Conservation (phyloP, 495 filamentous ascomycete genomes). For the Penicillium canescens region DNA sequence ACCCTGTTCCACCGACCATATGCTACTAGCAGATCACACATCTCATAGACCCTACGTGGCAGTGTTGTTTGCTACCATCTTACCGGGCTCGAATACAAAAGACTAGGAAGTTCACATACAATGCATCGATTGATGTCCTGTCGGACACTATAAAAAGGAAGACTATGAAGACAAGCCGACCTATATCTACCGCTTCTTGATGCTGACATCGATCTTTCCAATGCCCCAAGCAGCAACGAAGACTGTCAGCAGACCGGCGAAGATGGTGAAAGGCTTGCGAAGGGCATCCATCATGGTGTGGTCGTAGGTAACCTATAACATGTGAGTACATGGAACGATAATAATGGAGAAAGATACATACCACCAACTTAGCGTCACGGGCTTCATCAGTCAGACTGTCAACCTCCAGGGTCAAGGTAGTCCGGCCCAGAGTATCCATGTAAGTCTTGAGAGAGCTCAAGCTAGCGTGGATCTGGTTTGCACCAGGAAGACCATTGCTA, state of each 20-base stretch:
- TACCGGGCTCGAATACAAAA: neutral
- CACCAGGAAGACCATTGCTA: slow-evolving; percentile 40
- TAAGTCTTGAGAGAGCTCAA: slow-evolving; percentile 76
- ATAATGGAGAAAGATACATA: slow-evolving; percentile 31
- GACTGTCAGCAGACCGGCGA: slow-evolving; percentile 68
- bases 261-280: slow-evolving; percentile 84
- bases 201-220: slow-evolving; percentile 73
- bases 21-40: too few relatives aligned
- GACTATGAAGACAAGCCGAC: neutral
- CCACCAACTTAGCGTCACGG: slow-evolving; percentile 75
- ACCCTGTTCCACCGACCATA: too few relatives aligned
- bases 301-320: slow-evolving; percentile 69
- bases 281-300: slow-evolving; percentile 73
- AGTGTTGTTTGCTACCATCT: neutral
- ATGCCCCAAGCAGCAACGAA: slow-evolving; percentile 77
- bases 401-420: slow-evolving; percentile 76
- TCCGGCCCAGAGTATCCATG: slow-evolving; percentile 91
- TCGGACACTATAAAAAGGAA: slow-evolving; percentile 5
- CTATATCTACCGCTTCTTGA: slow-evolving; percentile 50
- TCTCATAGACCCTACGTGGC: neutral
- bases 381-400: slow-evolving; percentile 86
- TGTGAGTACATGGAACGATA: neutral
- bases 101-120: neutral
- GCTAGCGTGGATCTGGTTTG: slow-evolving; percentile 41
- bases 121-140: slow-evolving; percentile 2